Evolutionary conservation across 1,284 basidiomycete genomes (phyloP), one percentile per base, ranked within the genome.

Genomic region (Golubevia sp.): DNA sequence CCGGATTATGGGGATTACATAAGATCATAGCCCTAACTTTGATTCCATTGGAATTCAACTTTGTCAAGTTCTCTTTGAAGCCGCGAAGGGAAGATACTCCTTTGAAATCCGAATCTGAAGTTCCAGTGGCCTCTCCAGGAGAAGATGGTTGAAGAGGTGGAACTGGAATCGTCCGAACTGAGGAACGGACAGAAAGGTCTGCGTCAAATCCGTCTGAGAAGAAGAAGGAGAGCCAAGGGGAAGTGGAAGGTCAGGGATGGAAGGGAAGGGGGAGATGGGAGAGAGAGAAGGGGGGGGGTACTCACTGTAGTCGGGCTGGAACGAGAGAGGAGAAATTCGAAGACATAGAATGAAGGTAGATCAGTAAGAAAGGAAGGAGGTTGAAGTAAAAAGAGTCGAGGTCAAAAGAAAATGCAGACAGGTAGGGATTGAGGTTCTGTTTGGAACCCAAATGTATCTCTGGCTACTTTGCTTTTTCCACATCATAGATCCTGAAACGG

Each of bases 171-270:
- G 62, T 55, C 34, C 20, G 27, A 13, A 67, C 65, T 7, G 25
- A n/a, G 13, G 62, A 24, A 25, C 65, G 49, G 1, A 58, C 60
- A 20, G 27, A 30, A 18, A 67, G 53, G 26, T 67, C 65, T 26
- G 65, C 65, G n/a, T 67, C 65, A 34, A 64, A 67, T n/a, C 65
- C 65, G 49, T 67, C 64, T 51, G 63, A 63, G 25, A 56, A 66
- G 21, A 63, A 63, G 13, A 34, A 18, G 38, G 15, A 18, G 56
- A n/a, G 15, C 2, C 7, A 50, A 18, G 11, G 38, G 56, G 3
- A 38, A 5, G 20, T 3, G 21, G 7, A 13, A 27, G 15, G 56
- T 26, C 13, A 24, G 13, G 3, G n/a, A 11, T 26, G 25, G 11
- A 11, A 3, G 25, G 11, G 23, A 23, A 11, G 11, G 4, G 25